A percentile compares a stretch with the other conserved stretches of the same genome.
phyloP scores from a whole-genome alignment of 805 yeast genomes.

The Sugiyamaella boreocaroliniensis region DNA sequence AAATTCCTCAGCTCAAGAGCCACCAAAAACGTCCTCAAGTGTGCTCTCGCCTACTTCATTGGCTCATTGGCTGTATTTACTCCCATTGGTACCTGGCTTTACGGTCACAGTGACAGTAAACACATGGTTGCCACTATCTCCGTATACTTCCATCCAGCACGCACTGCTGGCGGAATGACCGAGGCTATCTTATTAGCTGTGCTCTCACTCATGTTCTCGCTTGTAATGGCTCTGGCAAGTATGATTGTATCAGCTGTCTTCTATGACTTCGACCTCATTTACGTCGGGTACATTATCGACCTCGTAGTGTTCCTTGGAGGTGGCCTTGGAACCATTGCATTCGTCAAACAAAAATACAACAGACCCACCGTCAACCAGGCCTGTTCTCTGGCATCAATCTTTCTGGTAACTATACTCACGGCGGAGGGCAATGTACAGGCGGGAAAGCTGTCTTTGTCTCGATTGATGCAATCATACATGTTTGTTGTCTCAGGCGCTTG shows the following conservation, averaged over 20 bases:
- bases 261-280: slow-evolving; percentile 41
- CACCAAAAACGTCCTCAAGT: slow-evolving; percentile 40
- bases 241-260: slow-evolving; percentile 45
- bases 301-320: slow-evolving; percentile 43
- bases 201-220: slow-evolving; percentile 47
- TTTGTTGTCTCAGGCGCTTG: slow-evolving; percentile 58
- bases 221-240: slow-evolving; percentile 45
- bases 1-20: slow-evolving; percentile 3
- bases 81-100: slow-evolving; percentile 34
- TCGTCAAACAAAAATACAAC: slow-evolving; percentile 58
- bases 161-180: slow-evolving; percentile 75
- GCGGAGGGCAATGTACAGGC: slow-evolving; percentile 65
- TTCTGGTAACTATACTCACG: slow-evolving; percentile 61
- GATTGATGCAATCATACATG: slow-evolving; percentile 46
- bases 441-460: slow-evolving; percentile 48
- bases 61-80: slow-evolving; percentile 68
- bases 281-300: slow-evolving; percentile 47
- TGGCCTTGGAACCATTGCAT: slow-evolving; percentile 62
- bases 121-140: slow-evolving; percentile 78
- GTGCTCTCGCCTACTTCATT: slow-evolving; percentile 65
- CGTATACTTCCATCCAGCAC: slow-evolving; percentile 77
- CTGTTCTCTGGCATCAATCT: slow-evolving; percentile 67
- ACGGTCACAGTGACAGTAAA: slow-evolving; percentile 67
- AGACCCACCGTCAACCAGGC: slow-evolving; percentile 74
- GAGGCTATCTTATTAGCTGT: slow-evolving; percentile 61